These are phyloP conservation scores for Xylariomycetidae sp. DNA, from an alignment of 2,329 filamentous ascomycete genomes.

Conservation along the genomic window DNA sequence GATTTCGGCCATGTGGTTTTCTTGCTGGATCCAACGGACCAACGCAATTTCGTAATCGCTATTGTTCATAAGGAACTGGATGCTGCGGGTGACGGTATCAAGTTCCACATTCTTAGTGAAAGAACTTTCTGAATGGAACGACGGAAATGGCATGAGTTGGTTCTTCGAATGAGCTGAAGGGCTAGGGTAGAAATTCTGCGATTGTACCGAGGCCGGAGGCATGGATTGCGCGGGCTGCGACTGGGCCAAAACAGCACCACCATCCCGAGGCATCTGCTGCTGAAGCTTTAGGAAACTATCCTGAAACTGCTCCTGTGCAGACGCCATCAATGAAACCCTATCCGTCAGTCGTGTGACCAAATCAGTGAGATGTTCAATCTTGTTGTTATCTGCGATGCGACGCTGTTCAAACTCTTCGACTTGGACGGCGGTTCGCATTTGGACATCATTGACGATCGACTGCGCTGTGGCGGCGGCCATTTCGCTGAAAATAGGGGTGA, in stretches of 20 bases:
- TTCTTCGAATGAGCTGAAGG: constrained; percentile 26
- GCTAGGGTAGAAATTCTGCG: too few species aligned
- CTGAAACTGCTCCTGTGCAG: constrained; percentile 65
- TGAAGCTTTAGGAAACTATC: constrained; percentile 57
- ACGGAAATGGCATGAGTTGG: constrained; percentile 34
- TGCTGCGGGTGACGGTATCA: constrained; percentile 50
- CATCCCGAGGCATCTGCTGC: constrained; percentile 42
- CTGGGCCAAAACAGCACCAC: constrained; percentile 18
- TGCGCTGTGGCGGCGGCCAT: constrained; percentile 63
- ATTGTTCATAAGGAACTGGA: constrained; percentile 58
- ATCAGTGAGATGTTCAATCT: constrained; percentile 68
- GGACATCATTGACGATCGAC: constrained; percentile 63
- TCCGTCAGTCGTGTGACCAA: constrained; percentile 63
- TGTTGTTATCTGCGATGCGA: constrained; percentile 51
- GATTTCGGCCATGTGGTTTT: constrained; percentile 57
- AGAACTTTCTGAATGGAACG: too few species aligned
- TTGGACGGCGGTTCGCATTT: constrained; percentile 53
- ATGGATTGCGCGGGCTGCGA: constrained; percentile 17
- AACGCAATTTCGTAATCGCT: constrained; percentile 59
- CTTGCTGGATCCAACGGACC: constrained; percentile 63
- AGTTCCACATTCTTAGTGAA: too few species aligned
- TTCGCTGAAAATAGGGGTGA: constrained; percentile 63
- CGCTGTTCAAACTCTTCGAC: constrained; percentile 45
- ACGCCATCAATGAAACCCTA: constrained; percentile 65
- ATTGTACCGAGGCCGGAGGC: constrained; percentile 16